Percentiles rank a stretch among this genome's conserved stretches.
phyloP scores from a whole-genome alignment of 495 filamentous ascomycete genomes.

The Penicillium fimorum region DNA sequence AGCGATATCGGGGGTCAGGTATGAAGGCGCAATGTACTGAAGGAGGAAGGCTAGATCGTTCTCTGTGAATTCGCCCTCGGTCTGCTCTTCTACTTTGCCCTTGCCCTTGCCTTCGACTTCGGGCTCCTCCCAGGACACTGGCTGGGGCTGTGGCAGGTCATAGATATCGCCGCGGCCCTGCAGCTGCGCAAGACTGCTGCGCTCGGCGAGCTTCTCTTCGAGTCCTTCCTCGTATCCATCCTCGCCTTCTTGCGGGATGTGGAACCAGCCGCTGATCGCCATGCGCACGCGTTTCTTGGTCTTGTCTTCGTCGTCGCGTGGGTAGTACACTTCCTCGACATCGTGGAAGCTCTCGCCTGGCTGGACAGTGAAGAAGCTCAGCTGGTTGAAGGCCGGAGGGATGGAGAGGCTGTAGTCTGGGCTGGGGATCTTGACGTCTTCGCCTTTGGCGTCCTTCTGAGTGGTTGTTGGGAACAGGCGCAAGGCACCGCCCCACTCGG shows the following conservation, averaged over 20 bases:
- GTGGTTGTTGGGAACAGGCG: slow-evolving; percentile 80
- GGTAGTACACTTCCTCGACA: slow-evolving; percentile 93
- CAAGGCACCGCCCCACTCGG: slow-evolving; percentile 91
- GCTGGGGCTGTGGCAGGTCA: slow-evolving; percentile 71
- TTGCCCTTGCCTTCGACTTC: slow-evolving; percentile 42
- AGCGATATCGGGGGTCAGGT: slow-evolving; percentile 91
- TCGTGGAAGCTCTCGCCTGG: slow-evolving; percentile 97
- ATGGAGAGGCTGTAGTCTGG: slow-evolving; percentile 75
- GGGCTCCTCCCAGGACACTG: slow-evolving; percentile 41
- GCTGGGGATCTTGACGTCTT: slow-evolving; percentile 69
- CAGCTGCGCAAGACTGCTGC: slow-evolving; percentile 85
- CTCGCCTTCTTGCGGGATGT: slow-evolving; percentile 94
- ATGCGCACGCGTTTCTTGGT: slow-evolving; percentile 76
- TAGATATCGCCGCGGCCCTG: slow-evolving; percentile 87
- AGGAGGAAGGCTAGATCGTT: slow-evolving; percentile 82
- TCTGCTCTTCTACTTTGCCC: slow-evolving; percentile 42
- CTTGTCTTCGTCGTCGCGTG: slow-evolving; percentile 59
- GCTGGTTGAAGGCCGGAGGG: slow-evolving; percentile 93
- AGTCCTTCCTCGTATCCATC: slow-evolving; percentile 86
- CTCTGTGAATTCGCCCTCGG: slow-evolving; percentile 60
- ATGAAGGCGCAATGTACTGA: slow-evolving; percentile 82
- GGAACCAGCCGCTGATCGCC: slow-evolving; percentile 99
- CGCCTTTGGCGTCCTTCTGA: slow-evolving; percentile 60
- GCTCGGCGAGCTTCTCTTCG: slow-evolving; percentile 83
- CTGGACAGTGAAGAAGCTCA: slow-evolving; percentile 97